These are phyloP conservation scores for Ophiognomonia clavigignenti-juglandacearum DNA, from an alignment of 2,329 filamentous ascomycete genomes.

Conservation along the genomic window DNA sequence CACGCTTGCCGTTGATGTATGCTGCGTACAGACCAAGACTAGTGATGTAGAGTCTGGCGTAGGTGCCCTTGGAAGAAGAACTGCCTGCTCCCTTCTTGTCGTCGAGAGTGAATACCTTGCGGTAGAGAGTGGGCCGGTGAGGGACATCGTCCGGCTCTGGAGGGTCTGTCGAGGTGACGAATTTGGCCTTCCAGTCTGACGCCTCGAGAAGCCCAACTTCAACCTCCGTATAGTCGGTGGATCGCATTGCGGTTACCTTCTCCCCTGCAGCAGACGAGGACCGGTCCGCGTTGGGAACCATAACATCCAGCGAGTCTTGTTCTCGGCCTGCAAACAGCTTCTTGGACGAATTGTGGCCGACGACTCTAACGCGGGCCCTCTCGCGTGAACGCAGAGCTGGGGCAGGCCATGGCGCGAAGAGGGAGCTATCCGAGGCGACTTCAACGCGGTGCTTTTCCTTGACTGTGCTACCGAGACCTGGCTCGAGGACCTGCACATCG, in stretches of 20 bases:
- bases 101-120: background rate
- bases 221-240: slow-evolving; percentile 4
- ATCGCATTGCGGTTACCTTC: too few species aligned
- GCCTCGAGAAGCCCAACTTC: slow-evolving; percentile 9
- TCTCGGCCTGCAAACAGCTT: background rate
- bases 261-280: too few species aligned
- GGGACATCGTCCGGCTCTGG: slow-evolving; percentile 8
- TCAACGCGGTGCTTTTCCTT: background rate
- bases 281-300: too few species aligned
- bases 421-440: slow-evolving; percentile 2
- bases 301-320: too few species aligned
- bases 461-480: background rate
- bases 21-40: slow-evolving; percentile 32
- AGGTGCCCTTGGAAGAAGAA: too few species aligned
- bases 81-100: too few species aligned
- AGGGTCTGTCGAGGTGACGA: slow-evolving; percentile 8
- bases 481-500: slow-evolving; percentile 1
- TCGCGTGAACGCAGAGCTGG: slow-evolving; percentile 8
- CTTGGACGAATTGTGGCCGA: background rate
- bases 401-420: slow-evolving; percentile 7
- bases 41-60: slow-evolving; percentile 22
- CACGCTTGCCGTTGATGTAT: slow-evolving; percentile 31
- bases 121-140: slow-evolving; percentile 8
- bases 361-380: slow-evolving; percentile 3
- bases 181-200: slow-evolving; percentile 14